phyloP scores from a whole-genome alignment of 768 basidiomycete genomes.

The Pilatotrama ljubarskyi region DNA sequence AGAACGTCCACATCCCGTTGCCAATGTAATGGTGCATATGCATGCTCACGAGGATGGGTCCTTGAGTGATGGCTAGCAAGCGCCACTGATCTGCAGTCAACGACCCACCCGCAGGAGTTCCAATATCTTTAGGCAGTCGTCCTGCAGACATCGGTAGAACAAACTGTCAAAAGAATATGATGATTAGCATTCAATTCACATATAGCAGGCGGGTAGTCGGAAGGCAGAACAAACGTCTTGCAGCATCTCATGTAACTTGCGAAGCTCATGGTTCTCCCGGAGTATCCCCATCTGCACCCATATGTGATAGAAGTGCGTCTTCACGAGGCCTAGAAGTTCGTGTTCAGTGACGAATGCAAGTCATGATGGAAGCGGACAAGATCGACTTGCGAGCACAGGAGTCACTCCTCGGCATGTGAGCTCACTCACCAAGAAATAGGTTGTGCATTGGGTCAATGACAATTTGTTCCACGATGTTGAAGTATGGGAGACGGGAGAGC shows the following conservation, averaged over 20 bases:
- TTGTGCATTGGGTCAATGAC: constrained; percentile 13
- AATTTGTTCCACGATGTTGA: not conserved
- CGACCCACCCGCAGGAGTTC: constrained; percentile 1
- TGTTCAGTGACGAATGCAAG: not conserved
- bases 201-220: too few relatives aligned
- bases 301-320: constrained; percentile 6
- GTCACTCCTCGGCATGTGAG: too few relatives aligned
- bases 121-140: not conserved
- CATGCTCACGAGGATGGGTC: constrained; percentile 29
- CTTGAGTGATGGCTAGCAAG: constrained; percentile 28
- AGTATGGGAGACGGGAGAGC: constrained; percentile 1
- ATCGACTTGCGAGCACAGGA: too few relatives aligned
- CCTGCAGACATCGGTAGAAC: constrained; percentile 30
- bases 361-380: not conserved
- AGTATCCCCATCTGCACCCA: not conserved
- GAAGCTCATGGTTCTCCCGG: constrained; percentile 2
- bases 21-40: not conserved
- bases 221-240: constrained; percentile 12
- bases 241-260: constrained; percentile 13
- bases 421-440: constrained; percentile 1
- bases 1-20: too few relatives aligned
- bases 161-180: constrained; percentile 26
- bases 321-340: not conserved
- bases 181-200: not conserved
- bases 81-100: constrained; percentile 24